Base-by-base conservation (phyloP, 192 early-diverging fungal species). In the Ambispora gerdemannii region DNA sequence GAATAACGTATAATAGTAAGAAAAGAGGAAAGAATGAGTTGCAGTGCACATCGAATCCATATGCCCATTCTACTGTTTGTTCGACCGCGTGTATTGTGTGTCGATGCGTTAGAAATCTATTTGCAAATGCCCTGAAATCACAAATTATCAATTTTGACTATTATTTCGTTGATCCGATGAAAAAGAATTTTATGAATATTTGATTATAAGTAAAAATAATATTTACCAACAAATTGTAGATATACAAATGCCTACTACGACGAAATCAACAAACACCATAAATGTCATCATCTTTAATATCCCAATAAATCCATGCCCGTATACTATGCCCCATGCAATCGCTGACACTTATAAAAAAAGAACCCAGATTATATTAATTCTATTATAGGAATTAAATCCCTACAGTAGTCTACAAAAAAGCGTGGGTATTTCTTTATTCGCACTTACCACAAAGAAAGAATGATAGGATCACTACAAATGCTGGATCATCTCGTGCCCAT, bases 401-500 rank as follows among this genome's bases (percentile, higher is more conserved):
- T 32, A 27, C 17, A 58, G 32, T 17, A 50, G n/a, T 20, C 33
- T 2, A 52, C 22, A n/a, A 59, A 19, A 35, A 17, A 47, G 28
- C 28, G 47, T 50, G 20, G 3, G 24, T 20, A 36, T n/a, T 30
- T 56, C 20, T 53, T 22, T 27, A 24, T 24, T 25, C 62, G 28
- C 11, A 77, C 84, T 77, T 84, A 91, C 90, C 66, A 17, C 79
- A 77, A 17, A 97, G 81, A 20, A 84, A 80, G 25, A 81, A 71
- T 25, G 86, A 83, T 35, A 92, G 77, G 25, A 98, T 71, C 13
- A 95, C 87, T 38, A 96, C 77, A 72, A 97, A 97, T 19, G 95
- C 95, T 25, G 96, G 95, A 81, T 98, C 96, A 76, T 98, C 96
- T 66, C 96, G 72, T 35, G 95, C 92, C 95, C 95, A 98, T 71